These are phyloP conservation scores for Schizopora paradoxa DNA, from an alignment of 1,284 basidiomycete genomes.

Conservation along the genomic window DNA sequence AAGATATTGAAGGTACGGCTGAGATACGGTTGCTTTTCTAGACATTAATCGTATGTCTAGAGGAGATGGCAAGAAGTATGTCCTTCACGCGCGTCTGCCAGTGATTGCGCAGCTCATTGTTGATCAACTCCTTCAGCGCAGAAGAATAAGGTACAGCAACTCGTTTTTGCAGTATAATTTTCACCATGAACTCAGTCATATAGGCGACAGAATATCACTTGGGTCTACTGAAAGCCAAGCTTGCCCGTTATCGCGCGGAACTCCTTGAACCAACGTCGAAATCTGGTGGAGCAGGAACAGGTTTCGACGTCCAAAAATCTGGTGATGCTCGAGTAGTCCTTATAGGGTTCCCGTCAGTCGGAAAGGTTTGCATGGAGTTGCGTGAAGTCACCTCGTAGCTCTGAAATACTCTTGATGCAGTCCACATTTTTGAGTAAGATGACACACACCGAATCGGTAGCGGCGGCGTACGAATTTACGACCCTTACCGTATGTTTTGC, in stretches of 20 bases:
- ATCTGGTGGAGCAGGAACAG: conserved; percentile 77
- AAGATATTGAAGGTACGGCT: conserved; percentile 83
- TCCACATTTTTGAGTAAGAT: conserved; percentile 90
- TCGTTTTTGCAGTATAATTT: neutral
- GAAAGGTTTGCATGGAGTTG: conserved; percentile 51
- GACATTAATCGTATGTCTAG: conserved; percentile 36
- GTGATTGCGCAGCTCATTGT: conserved; percentile 15
- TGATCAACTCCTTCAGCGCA: conserved; percentile 51
- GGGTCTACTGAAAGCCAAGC: conserved; percentile 83
- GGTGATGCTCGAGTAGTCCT: conserved; percentile 91
- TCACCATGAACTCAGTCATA: neutral
- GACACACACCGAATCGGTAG: conserved; percentile 85
- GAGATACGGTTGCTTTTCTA: conserved; percentile 4
- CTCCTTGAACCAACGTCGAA: conserved; percentile 82
- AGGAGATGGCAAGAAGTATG: conserved; percentile 94
- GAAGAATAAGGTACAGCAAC: conserved; percentile 71
- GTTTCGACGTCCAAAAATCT: conserved; percentile 92
- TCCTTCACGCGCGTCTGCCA: conserved; percentile 21
- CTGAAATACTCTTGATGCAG: too few relatives aligned
- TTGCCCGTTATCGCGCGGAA: conserved; percentile 88
- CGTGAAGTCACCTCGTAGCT: too few relatives aligned
- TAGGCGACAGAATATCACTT: conserved; percentile 91
- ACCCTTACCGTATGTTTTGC: conserved; percentile 67
- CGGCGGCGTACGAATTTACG: conserved; percentile 96
- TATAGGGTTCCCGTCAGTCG: conserved; percentile 93